These are phyloP conservation scores for Sporothrix dimorphospora DNA, from an alignment of 2,329 filamentous ascomycete species.

Conservation along the genomic window DNA sequence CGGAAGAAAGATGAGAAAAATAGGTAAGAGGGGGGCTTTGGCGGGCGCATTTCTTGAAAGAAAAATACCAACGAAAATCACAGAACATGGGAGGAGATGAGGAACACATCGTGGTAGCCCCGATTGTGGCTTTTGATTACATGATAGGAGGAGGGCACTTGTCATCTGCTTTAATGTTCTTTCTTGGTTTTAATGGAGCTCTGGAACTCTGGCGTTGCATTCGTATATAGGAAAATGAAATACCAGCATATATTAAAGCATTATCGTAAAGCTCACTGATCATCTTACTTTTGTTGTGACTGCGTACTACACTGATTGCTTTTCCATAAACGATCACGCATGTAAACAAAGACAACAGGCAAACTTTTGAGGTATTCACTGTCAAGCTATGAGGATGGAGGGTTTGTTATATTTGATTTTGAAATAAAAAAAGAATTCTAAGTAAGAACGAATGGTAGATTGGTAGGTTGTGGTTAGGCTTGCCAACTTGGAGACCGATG, in stretches of 20 bases:
- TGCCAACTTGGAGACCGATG: too few species aligned
- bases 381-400: too few species aligned
- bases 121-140: neutral
- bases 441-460: too few species aligned
- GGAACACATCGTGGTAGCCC: neutral
- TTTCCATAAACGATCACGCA: neutral
- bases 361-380: too few species aligned
- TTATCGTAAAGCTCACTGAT: too few species aligned
- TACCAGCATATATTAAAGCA: neutral
- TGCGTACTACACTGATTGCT: neutral
- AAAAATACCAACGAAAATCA: neutral
- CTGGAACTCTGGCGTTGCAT: neutral
- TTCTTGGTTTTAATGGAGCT: slow-evolving; percentile 4
- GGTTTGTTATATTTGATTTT: too few species aligned
- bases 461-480: too few species aligned
- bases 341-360: neutral
- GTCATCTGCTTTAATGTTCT: neutral
- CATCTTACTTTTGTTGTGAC: neutral
- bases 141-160: neutral
- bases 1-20: neutral
- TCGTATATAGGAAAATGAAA: slow-evolving; percentile 10
- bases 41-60: too few species aligned
- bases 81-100: neutral
- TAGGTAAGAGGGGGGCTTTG: neutral
- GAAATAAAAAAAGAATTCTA: too few species aligned